Evolutionary conservation across 1,139 yeast species (phyloP), one percentile per base, ranked within the genome.

Genomic region (Debaryomyces subglobosus): DNA sequence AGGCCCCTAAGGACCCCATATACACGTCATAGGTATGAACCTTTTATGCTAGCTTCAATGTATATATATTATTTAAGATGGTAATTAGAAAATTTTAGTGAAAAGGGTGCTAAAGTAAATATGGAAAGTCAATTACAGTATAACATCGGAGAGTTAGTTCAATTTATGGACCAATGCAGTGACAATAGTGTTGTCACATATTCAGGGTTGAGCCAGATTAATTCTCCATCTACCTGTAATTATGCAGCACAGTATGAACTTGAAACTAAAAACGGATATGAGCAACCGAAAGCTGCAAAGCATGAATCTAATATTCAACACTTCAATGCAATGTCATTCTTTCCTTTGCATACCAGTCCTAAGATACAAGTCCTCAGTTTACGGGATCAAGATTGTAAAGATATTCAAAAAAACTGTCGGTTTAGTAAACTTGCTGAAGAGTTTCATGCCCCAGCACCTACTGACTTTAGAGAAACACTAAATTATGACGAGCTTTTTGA

Each of bases 101-200:
- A 10, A 34, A 36, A 23, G 29, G 27, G 23, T 37, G 30, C 30
- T 27, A 8, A 23, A n/a, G 16, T 30, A 21, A 37, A 18, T 18
- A 42, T 43, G 45, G 45, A 43, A 25, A 43, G 45, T 34, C 36
- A 35, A 16, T 38, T 25, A 25, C 45, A 43, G 15, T 43, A 43
- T 36, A 43, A 43, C 34, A 25, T 43, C 23, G 27, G 27, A 9
- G 45, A 43, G 21, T 39, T 39, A 13, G 16, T 39, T 13, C 43
- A 39, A 30, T 39, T 39, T 35, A 39, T 39, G 43, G 43, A 39
- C 34, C 43, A 39, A 13, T 30, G 21, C 43, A 29, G 30, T 20
- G 43, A 39, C 20, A 39, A 30, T 13, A 39, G 8, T 13, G 4
- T 12, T 15, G 20, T 18, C 9, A n/a, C 29, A 12, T 20, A 29